phyloP scores from a whole-genome alignment of 352 stramenopile genomes.

The Plasmopara halstedii region DNA sequence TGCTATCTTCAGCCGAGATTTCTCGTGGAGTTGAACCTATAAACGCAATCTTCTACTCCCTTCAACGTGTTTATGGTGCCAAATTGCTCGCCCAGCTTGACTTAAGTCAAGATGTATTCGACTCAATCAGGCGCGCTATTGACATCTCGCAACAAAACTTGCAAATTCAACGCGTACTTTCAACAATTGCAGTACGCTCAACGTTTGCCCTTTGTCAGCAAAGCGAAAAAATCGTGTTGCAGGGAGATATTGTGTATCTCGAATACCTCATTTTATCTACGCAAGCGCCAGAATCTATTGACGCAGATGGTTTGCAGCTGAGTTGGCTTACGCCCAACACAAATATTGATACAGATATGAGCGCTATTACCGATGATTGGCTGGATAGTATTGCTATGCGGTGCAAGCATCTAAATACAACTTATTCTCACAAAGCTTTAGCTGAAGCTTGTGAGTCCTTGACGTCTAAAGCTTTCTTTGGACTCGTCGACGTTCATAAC shows the following conservation, averaged over 20 bases:
- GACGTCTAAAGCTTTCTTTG: slow-evolving; percentile 46
- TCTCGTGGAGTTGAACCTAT: slow-evolving; percentile 40
- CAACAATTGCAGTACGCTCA: slow-evolving; percentile 20
- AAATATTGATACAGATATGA: neutral
- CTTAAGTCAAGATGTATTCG: slow-evolving; percentile 28
- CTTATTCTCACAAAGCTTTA: slow-evolving; percentile 28
- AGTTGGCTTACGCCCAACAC: slow-evolving; percentile 17
- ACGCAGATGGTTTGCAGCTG: slow-evolving; percentile 22
- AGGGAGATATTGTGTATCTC: slow-evolving; percentile 52
- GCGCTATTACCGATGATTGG: slow-evolving; percentile 16
- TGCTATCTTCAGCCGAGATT: slow-evolving; percentile 55
- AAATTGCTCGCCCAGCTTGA: slow-evolving; percentile 35
- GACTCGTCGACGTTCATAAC: slow-evolving; percentile 4
- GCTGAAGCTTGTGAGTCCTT: slow-evolving; percentile 39
- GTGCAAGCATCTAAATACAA: slow-evolving; percentile 5
- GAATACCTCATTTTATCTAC: slow-evolving; percentile 47
- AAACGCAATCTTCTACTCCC: slow-evolving; percentile 41
- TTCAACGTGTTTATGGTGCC: slow-evolving; percentile 58
- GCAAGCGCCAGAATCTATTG: slow-evolving; percentile 4
- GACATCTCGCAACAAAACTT: slow-evolving; percentile 8
- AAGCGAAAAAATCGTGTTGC: slow-evolving; percentile 39
- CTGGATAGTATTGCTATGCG: slow-evolving; percentile 27
- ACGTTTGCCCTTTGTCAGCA: slow-evolving; percentile 57
- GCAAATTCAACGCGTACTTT: slow-evolving; percentile 32
- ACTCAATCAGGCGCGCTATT: slow-evolving; percentile 34